Evolutionary conservation across 495 filamentous ascomycete species (phyloP).

Genomic region (Podospora comata): DNA sequence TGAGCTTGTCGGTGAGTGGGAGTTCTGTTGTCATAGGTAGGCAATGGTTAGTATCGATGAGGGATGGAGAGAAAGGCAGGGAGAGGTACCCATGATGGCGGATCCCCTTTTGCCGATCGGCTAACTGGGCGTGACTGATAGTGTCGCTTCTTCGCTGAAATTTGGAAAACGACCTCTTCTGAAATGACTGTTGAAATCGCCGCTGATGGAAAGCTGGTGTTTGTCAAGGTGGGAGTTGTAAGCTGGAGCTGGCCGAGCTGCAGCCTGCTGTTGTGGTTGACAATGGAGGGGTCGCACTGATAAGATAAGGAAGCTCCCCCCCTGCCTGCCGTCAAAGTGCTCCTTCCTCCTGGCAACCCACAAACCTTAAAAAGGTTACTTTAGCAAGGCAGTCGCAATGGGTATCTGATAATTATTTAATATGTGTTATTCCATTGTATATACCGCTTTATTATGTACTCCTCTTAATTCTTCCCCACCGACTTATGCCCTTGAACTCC

Average conservation of each 20-base stretch:
- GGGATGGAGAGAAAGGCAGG: background rate
- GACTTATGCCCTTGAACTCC: too few relatives aligned
- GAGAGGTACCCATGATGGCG: constrained; percentile 13
- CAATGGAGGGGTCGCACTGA: constrained; percentile 19
- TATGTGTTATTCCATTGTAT: too few relatives aligned
- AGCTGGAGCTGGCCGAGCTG: constrained; percentile 15
- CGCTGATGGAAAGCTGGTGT: background rate
- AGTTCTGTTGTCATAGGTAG: constrained; percentile 58
- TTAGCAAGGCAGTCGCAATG: too few relatives aligned
- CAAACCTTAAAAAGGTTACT: too few relatives aligned
- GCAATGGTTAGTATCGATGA: constrained; percentile 3
- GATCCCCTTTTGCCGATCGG: background rate
- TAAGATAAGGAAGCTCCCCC: constrained; percentile 29
- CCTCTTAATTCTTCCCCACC: too few relatives aligned
- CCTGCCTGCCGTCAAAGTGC: constrained; percentile 27
- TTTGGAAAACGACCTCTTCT: background rate
- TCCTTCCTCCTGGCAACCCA: too few relatives aligned
- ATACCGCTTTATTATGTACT: too few relatives aligned
- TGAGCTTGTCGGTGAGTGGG: constrained; percentile 52
- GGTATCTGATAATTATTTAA: too few relatives aligned
- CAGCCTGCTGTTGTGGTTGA: background rate
- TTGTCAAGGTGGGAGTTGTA: constrained; percentile 7
- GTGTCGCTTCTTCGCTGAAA: background rate
- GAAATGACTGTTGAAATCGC: background rate
- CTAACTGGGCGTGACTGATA: background rate